Base-by-base conservation (phyloP, 306 rosid species). In the Vigna unguiculata region DNA sequence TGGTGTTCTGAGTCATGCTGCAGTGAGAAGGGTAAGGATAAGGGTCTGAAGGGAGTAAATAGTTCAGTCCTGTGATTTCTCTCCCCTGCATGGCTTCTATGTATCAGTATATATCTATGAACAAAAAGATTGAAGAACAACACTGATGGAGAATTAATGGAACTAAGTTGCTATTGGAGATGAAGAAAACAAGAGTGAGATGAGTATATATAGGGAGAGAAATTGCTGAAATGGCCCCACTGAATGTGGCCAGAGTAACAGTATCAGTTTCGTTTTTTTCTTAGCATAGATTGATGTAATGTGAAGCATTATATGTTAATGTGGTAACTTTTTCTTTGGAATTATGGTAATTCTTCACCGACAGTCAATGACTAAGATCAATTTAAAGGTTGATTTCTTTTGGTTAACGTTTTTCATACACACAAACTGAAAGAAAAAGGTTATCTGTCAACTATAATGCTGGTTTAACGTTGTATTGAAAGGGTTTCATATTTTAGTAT, bases 121-220 rank as follows among this genome's bases (percentile, higher is more conserved):
- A 34, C 12, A 24, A 34, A 28, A 54, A 74, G 78, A 55, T 46
- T 70, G 59, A 65, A 79, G 72, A 71, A 69, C 68, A 80, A 74
- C 79, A 60, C 43, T 47, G 73, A 69, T 71, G 73, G 77, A 21
- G 7, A 36, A 20, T n/a, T 24, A 45, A 10, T 67, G 28, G 28
- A 81, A 80, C 74, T 78, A 25, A 49, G 73, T 83, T 85, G 51
- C 85, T 71, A 73, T 60, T 69, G 79, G 84, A 72, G 83, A 67
- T 80, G 80, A 65, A 77, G 71, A 55, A 66, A 75, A 78, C 58
- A 78, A 59, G 87, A 62, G 59, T 60, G 2, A 86, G 86, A 38
- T 15, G 6, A 61, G 78, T 88, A 58, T 91, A 84, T 93, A 93
- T 93, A 93, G 93, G 85, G 71, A 78, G 61, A 69, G 69, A 36